Percentiles rank a stretch among this genome's conserved stretches.
Conservation (phyloP, 345 rosid genomes). For the Gossypioides kirkii region DNA sequence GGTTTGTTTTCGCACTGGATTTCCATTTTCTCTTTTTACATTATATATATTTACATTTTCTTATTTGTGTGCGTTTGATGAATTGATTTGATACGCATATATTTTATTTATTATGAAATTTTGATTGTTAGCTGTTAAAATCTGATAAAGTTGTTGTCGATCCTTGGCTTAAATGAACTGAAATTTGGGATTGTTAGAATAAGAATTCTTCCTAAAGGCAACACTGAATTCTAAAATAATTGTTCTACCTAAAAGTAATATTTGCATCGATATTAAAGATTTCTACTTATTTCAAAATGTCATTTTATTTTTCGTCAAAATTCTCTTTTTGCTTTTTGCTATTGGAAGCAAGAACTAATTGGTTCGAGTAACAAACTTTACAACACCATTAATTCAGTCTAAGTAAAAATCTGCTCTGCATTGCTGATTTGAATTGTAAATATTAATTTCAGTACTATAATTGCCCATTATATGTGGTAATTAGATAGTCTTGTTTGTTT, state of each 20-base stretch:
- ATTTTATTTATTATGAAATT: background rate
- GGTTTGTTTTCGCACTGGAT: slow-evolving; percentile 25
- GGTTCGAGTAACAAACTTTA: background rate
- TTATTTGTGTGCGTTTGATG: background rate
- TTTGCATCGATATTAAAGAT: background rate
- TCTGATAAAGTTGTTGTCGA: background rate
- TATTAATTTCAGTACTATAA: background rate
- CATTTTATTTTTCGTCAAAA: background rate
- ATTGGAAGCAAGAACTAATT: background rate
- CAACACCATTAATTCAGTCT: background rate
- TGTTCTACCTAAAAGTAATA: background rate
- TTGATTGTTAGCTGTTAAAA: background rate
- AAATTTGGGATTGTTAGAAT: background rate
- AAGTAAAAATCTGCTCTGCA: background rate
- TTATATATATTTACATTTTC: background rate
- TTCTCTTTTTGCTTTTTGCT: background rate
- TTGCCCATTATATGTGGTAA: background rate
- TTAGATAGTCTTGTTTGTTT: background rate
- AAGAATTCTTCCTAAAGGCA: background rate
- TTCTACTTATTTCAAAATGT: background rate
- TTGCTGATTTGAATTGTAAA: background rate
- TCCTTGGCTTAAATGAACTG: background rate
- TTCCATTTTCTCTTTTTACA: background rate
- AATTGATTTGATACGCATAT: background rate
- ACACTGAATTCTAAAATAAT: background rate